phyloP scores from a whole-genome alignment of 805 yeast species.

The Yamadazyma olivae region DNA sequence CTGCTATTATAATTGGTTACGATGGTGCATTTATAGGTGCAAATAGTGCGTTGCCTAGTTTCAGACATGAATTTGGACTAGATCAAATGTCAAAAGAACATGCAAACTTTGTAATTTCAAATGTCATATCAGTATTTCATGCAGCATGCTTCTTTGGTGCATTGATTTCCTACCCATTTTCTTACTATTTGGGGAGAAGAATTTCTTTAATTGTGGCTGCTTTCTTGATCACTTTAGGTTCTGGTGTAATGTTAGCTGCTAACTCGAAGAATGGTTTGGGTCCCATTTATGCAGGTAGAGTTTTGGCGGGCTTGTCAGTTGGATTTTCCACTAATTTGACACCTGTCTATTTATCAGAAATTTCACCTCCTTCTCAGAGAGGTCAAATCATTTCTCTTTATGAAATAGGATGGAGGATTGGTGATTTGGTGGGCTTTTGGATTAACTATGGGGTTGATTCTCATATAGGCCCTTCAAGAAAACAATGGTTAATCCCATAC shows the following conservation, averaged over 20 bases:
- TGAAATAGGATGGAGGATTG: constrained; percentile 39
- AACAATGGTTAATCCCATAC: constrained; percentile 40
- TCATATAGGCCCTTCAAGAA: constrained; percentile 14
- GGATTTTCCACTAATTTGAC: constrained; percentile 1
- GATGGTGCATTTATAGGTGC: constrained; percentile 43
- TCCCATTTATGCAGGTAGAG: constrained; percentile 1
- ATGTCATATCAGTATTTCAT: constrained; percentile 18
- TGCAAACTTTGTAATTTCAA: constrained; percentile 16
- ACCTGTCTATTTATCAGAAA: constrained; percentile 1
- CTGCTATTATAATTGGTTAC: constrained; percentile 40
- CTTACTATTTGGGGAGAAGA: constrained; percentile 1
- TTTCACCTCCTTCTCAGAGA: neutral
- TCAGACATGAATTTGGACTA: constrained; percentile 30
- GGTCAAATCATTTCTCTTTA: neutral
- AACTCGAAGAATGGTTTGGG: neutral
- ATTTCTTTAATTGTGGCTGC: neutral
- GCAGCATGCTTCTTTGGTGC: constrained; percentile 3
- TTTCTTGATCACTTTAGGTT: constrained; percentile 12
- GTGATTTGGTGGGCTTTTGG: constrained; percentile 29
- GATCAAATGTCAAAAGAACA: constrained; percentile 15
- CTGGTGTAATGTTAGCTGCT: constrained; percentile 1
- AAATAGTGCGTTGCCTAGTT: constrained; percentile 31
- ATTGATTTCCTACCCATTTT: neutral
- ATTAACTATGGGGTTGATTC: constrained; percentile 7
- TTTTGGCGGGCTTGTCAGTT: constrained; percentile 1